Base-by-base conservation (phyloP, 495 filamentous ascomycete genomes). In the Penicillium ochrochloron region DNA sequence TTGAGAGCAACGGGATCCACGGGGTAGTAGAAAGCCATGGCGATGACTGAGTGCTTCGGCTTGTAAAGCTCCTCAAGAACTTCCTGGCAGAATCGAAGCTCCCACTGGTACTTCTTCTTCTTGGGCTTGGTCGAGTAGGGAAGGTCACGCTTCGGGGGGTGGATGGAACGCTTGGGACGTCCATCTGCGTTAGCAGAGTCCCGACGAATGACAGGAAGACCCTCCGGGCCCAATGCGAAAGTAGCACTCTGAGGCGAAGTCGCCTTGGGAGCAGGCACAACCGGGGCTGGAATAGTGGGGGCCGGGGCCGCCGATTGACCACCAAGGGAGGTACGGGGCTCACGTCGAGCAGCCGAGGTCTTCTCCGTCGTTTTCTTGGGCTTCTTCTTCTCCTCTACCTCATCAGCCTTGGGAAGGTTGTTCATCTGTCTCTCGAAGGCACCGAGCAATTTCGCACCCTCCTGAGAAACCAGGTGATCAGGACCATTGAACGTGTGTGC, bases 1-100 rank as follows among this genome's bases (percentile, higher is more conserved):
- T 96, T 94, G 62, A 97, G 78, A 5, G 93, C 94, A 25, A 97
- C 94, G 0, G 96, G 94, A 68, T 99, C 95, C 17, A 99, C 95
- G 0, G 94, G 91, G 5, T 78, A 74, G 67, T 90, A 79, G 78
- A 99, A 99, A 42, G 90, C 86, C 34, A 79, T 80, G 6, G 90
- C 88, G 67, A 88, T 80, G 2, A 71, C 66, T 31, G 77, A 80
- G 70, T 97, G 85, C 72, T 92, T 92, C 0, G 85, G 74, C 72
- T 93, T 94, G 66, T 86, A 81, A 11, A 98, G 70, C 75, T 97
- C 92, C 34, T 87, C 85, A 44, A 97, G 70, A 12, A 92, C 88
- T 29, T 91, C 84, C 62, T 96, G 89, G 76, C 93, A 95, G 80
- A 97, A 99, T 33, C 88, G 91, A 34, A 98, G 80, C 69, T 99